Evolutionary conservation across 306 rosid genomes (phyloP), one percentile per base, ranked within the genome.

Genomic region (Ceratonia siliqua): DNA sequence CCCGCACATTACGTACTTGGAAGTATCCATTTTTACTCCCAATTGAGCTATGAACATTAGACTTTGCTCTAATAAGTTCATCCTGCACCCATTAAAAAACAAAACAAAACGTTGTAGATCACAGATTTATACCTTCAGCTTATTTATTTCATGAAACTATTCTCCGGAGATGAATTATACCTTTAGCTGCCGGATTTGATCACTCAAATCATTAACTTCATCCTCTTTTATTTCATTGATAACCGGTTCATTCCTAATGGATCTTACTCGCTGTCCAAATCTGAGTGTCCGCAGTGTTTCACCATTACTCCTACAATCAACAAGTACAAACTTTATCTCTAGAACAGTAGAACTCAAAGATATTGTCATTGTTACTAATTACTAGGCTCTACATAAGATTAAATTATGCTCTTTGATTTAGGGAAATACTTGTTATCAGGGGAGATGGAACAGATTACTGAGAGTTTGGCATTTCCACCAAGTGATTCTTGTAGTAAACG

Each of bases 101-200:
- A 33, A 39, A 41, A 78, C 48, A n/a, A n/a, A n/a, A 70, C 13
- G 28, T 46, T 32, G 22, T 22, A 63, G 6, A 57, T 76, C 71
- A 68, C 71, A 74, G 8, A 53, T 49, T 45, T 45, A 49, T n/a
- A n/a, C n/a, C 45, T 17, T 56, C 52, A 38, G 52, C 45, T 50
- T 30, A 57, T 79, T 56, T 24, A n/a, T 12, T 46, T 45, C 33
- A 62, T 67, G n/a, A 63, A 50, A 46, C 39, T 58, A 59, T 80
- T 75, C n/a, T 78, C 58, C 18, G 22, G 55, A 52, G 72, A 35
- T 56, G 66, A 61, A 48, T 9, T 68, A 28, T 85, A 94, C 98
- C 96, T 95, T 95, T 76, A 95, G 57, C 72, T 83, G 86, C 76
- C 99, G 93, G 68, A 95, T 92, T 86, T 90, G 95, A 84, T 95